phyloP scores from a whole-genome alignment of 169 alveolate genomes.

The Cyclospora cayetanensis region DNA sequence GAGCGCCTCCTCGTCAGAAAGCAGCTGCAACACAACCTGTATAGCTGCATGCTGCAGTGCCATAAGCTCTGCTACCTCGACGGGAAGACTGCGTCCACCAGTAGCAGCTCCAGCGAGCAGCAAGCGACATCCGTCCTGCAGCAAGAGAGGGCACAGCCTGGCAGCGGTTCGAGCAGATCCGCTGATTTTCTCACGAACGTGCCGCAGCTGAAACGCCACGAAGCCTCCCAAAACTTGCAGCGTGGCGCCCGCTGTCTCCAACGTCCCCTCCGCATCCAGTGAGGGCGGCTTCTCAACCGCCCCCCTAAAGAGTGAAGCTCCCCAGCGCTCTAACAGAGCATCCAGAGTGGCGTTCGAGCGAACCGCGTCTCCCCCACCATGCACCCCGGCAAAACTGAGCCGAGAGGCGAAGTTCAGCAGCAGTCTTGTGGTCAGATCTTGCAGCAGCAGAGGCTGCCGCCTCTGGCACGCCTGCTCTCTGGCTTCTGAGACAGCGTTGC shows the following conservation, averaged over 20 bases:
- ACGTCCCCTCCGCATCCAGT: not conserved
- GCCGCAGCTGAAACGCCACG: not conserved
- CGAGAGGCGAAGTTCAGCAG: conserved; percentile 14
- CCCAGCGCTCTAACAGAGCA: conserved; percentile 15
- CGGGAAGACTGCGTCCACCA: not conserved
- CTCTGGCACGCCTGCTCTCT: not conserved
- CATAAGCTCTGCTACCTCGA: conserved; percentile 51
- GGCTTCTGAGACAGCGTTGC: no score
- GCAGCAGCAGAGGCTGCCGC: conserved; percentile 3
- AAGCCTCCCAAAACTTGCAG: conserved; percentile 24
- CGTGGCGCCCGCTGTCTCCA: conserved; percentile 28
- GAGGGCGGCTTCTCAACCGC: not conserved
- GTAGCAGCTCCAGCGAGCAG: conserved; percentile 22
- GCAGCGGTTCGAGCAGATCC: not conserved
- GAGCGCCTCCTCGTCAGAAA: conserved; percentile 3
- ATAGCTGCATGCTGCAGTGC: conserved; percentile 59
- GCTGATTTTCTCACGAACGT: not conserved
- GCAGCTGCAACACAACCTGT: conserved; percentile 48
- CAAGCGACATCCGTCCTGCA: conserved; percentile 44
- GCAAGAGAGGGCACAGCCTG: conserved; percentile 50
- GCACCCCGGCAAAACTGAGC: not conserved
- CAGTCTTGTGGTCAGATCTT: not conserved
- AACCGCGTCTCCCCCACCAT: not conserved
- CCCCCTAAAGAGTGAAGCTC: not conserved
- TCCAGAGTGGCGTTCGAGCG: not conserved